Evolutionary conservation across 1,284 basidiomycete genomes (phyloP).

Genomic region (Xerocomus nothofagi): DNA sequence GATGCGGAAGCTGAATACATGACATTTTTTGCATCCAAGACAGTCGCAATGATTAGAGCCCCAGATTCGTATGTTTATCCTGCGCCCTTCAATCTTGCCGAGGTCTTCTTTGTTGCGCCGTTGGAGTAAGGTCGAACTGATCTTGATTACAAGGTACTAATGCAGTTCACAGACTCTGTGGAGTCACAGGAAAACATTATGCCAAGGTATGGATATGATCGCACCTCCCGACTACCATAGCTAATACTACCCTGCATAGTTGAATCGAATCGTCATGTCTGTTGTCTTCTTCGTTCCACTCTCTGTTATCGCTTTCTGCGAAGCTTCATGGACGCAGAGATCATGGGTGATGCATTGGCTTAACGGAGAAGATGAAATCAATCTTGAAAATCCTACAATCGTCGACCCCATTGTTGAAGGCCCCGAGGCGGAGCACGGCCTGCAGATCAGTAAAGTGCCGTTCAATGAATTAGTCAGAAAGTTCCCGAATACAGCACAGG

Average conservation of each 20-base stretch:
- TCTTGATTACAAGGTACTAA: conserved; percentile 10
- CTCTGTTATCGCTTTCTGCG: conserved; percentile 71
- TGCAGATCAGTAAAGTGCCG: conserved; percentile 70
- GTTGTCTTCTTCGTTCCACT: conserved; percentile 81
- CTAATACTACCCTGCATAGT: conserved; percentile 33
- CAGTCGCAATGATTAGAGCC: conserved; percentile 79
- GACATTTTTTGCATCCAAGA: conserved; percentile 87
- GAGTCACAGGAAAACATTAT: conserved; percentile 51
- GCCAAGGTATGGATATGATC: conserved; percentile 45
- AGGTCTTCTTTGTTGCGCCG: conserved; percentile 78
- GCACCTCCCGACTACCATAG: neutral
- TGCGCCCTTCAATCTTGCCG: conserved; percentile 85
- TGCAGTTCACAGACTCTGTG: conserved; percentile 42
- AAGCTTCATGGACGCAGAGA: conserved; percentile 60
- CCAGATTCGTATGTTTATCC: conserved; percentile 78
- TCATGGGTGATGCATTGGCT: conserved; percentile 72
- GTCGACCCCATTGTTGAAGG: conserved; percentile 66
- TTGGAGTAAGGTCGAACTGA: conserved; percentile 63
- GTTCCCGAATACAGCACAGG: conserved; percentile 77
- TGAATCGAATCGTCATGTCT: conserved; percentile 80
- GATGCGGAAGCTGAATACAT: conserved; percentile 79
- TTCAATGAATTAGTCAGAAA: conserved; percentile 75
- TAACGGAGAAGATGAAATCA: conserved; percentile 61
- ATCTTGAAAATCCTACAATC: conserved; percentile 55
- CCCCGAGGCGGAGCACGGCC: conserved; percentile 51